Conservation (phyloP, 305 asterid genomes). For the Ilex paraguariensis region DNA sequence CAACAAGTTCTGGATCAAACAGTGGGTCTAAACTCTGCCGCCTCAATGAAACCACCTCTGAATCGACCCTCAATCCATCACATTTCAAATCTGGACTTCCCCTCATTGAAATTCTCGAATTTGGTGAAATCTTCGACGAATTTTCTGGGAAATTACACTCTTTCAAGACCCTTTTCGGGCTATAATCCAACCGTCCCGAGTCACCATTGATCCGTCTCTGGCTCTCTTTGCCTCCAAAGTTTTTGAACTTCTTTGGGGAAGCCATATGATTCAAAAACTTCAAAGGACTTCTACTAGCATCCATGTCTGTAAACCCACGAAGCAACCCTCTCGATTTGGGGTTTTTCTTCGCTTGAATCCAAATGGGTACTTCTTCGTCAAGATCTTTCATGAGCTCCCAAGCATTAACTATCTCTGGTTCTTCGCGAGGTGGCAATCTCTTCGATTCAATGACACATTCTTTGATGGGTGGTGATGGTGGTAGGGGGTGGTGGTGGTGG, state of each 20-base stretch:
- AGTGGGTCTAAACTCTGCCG: constrained; percentile 54
- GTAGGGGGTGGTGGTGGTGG: not conserved
- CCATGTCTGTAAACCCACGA: constrained; percentile 31
- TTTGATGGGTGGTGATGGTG: constrained; percentile 6
- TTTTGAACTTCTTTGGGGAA: constrained; percentile 58
- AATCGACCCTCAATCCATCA: constrained; percentile 42
- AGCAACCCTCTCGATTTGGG: constrained; percentile 46
- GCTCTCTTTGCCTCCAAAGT: constrained; percentile 62
- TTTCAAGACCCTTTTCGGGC: constrained; percentile 48
- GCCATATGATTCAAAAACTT: constrained; percentile 59
- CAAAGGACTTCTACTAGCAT: constrained; percentile 45
- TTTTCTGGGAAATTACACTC: constrained; percentile 31
- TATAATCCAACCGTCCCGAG: constrained; percentile 25
- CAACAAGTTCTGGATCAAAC: constrained; percentile 53
- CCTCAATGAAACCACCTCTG: constrained; percentile 28
- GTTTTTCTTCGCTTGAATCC: constrained; percentile 36
- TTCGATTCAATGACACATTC: constrained; percentile 24
- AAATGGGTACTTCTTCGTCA: constrained; percentile 49
- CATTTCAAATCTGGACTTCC: constrained; percentile 40
- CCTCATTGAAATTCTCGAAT: constrained; percentile 41
- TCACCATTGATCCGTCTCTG: constrained; percentile 18
- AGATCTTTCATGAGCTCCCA: constrained; percentile 94
- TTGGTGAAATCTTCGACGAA: constrained; percentile 52
- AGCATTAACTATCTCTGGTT: constrained; percentile 70
- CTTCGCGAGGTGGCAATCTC: constrained; percentile 31